Base-by-base conservation (phyloP, 805 yeast species). In the Myxozyma monticola region DNA sequence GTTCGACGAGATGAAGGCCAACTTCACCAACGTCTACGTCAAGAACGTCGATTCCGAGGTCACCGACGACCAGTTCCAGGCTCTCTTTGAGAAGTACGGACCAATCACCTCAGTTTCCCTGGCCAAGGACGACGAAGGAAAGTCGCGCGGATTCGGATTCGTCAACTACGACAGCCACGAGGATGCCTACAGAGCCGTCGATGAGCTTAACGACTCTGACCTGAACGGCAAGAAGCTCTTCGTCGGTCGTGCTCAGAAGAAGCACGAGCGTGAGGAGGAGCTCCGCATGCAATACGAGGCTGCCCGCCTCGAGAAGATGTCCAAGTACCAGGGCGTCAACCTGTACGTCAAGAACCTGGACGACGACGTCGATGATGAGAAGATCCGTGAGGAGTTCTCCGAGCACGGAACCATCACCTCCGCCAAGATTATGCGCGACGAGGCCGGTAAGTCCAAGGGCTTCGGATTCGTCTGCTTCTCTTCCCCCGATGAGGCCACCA, bases 181-280 rank as follows among this genome's bases (percentile, higher is more conserved):
- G 66, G 78, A 82, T 62, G 99, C 99, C 61, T 81, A 78, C 64
- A 81, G 81, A 75, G 96, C 98, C 55, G 95, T 91, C 63, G 97
- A 88, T 47, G 93, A 78, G 66, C 81, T 91, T 71, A 87, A 93
- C 76, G 96, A 85, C 70, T 76, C 72, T 63, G 98, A 93, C 69
- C 71, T 84, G 71, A 82, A 81, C 65, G 95, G 93, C 67, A 88
- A 87, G 77, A 80, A 77, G 72, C 75, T 93, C 61, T 93, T 83
- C 72, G 99, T 91, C 67, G 96, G 97, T 67, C 88, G 99, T 76
- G 99, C 99, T 64, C 99, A 93, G 79, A 91, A 89, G 89, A 91
- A 89, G 82, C 80, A 86, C 74, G 99, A 93, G 81, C 90, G 99
- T 79, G 74, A 84, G 68, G 96, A 88, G 77, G 95, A 89, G 75